Evolutionary conservation across 805 yeast species (phyloP).

Genomic region (Candida wancherniae): DNA sequence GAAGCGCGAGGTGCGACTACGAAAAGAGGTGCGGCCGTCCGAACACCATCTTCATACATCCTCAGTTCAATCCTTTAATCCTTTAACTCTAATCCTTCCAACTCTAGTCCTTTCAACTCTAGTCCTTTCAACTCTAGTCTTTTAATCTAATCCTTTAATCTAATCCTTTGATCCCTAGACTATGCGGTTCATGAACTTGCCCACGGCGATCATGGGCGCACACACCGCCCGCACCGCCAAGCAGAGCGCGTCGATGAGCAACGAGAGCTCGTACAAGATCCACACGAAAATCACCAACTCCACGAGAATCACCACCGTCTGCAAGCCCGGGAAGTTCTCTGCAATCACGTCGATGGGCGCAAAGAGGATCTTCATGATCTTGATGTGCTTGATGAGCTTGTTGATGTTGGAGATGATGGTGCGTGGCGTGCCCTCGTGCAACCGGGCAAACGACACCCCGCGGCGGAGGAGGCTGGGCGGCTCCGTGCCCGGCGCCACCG

Average conservation of each 20-base stretch:
- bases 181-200: slow-evolving; percentile 39
- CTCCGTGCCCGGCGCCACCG: neutral
- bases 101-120: too few relatives aligned
- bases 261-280: slow-evolving; percentile 39
- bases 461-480: neutral
- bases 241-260: slow-evolving; percentile 39
- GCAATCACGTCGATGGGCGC: slow-evolving; percentile 39
- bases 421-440: slow-evolving; percentile 6
- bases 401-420: slow-evolving; percentile 23
- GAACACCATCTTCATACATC: too few relatives aligned
- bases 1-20: too few relatives aligned
- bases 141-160: too few relatives aligned
- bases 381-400: slow-evolving; percentile 30
- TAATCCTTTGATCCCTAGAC: too few relatives aligned
- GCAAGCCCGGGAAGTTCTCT: slow-evolving; percentile 32
- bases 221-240: slow-evolving; percentile 42
- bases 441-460: neutral
- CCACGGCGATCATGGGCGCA: slow-evolving; percentile 45
- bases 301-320: slow-evolving; percentile 35
- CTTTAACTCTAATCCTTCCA: too few relatives aligned
- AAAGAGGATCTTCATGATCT: slow-evolving; percentile 33
- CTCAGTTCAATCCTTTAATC: too few relatives aligned
- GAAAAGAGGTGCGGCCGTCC: too few relatives aligned
- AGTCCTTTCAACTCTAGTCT: too few relatives aligned
- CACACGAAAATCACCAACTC: slow-evolving; percentile 38